Evolutionary conservation across 441 rosid species (phyloP).

Genomic region (Kokia cookei): DNA sequence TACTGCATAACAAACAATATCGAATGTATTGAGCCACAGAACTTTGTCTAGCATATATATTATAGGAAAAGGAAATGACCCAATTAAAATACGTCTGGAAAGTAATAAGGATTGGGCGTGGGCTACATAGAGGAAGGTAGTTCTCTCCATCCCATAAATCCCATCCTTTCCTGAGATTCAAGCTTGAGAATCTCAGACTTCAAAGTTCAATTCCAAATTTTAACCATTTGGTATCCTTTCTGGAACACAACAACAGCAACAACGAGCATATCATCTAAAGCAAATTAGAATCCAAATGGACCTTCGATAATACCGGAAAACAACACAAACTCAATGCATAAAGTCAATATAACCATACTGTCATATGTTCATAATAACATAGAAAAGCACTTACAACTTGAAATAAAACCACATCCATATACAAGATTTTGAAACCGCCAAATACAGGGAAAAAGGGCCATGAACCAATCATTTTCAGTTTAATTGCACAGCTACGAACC

Average conservation of each 20-base stretch:
- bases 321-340: neutral
- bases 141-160: neutral
- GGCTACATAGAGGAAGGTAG: neutral
- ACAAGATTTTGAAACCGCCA: neutral
- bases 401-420: neutral
- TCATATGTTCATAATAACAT: neutral
- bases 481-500: neutral
- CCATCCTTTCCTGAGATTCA: neutral
- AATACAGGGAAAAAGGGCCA: neutral
- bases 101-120: neutral
- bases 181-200: neutral
- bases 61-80: neutral
- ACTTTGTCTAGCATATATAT: neutral
- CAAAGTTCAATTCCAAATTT: neutral
- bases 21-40: neutral
- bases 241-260: neutral
- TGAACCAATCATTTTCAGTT: neutral
- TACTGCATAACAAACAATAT: constrained; percentile 9
- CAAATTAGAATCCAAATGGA: neutral
- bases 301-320: neutral
- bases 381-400: neutral
- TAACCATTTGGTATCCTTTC: neutral
- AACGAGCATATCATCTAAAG: neutral
- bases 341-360: neutral
- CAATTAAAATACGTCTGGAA: neutral